A percentile compares a stretch with the other conserved stretches of the same genome.
Evolutionary conservation across 129 eudicot species (phyloP).

Genomic region (Dittrichia graveolens): DNA sequence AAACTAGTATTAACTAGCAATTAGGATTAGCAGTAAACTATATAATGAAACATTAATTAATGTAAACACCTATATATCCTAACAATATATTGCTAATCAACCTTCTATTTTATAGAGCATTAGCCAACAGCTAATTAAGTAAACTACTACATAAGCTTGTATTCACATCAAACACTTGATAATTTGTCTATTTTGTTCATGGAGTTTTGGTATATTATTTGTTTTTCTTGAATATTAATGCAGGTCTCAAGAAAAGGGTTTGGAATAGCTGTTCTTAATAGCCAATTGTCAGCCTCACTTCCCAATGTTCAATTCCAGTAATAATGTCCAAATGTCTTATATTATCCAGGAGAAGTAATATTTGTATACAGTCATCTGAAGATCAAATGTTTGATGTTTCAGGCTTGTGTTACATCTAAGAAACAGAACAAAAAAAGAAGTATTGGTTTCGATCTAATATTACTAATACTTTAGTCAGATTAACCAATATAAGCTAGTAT

Average conservation of each 20-base stretch:
- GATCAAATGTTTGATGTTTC: too few relatives aligned
- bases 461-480: too few relatives aligned
- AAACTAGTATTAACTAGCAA: too few relatives aligned
- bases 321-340: neutral
- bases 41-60: neutral
- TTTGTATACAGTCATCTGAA: too few relatives aligned
- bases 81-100: too few relatives aligned
- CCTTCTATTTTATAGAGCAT: neutral
- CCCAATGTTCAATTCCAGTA: conserved; percentile 46
- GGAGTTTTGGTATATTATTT: neutral
- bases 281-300: conserved; percentile 61
- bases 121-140: conserved; percentile 11
- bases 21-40: too few relatives aligned
- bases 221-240: neutral
- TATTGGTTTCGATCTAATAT: too few relatives aligned
- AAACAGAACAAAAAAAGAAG: too few relatives aligned
- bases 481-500: too few relatives aligned
- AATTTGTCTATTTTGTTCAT: neutral
- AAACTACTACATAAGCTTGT: neutral
- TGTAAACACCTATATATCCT: too few relatives aligned
- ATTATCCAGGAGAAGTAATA: too few relatives aligned
- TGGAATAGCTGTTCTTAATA: conserved; percentile 42
- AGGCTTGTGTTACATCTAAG: too few relatives aligned
- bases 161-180: neutral
- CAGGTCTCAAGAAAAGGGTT: conserved; percentile 57